Conservation (phyloP, 495 filamentous ascomycete species). For the Saxophila tyrrhenica region DNA sequence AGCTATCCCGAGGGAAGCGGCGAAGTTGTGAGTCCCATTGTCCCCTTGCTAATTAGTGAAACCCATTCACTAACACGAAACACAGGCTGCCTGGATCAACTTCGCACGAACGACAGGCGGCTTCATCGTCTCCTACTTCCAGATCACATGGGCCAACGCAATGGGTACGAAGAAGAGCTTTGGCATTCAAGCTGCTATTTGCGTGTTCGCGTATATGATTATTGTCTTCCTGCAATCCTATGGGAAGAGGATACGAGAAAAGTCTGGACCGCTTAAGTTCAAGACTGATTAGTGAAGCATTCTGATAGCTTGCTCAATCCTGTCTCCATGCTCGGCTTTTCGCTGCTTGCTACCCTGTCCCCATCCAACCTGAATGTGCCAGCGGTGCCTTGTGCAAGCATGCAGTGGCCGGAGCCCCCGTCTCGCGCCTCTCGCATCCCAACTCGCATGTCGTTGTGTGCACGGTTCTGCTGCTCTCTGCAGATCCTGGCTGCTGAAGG, state of each 20-base stretch:
- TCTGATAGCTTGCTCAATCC: no score
- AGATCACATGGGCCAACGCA: constrained; percentile 21
- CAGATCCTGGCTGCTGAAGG: no score
- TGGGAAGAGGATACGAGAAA: constrained; percentile 34
- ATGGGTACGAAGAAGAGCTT: constrained; percentile 34
- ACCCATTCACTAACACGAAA: background rate
- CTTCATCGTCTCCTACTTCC: constrained; percentile 34
- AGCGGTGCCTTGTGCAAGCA: no score
- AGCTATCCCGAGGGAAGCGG: constrained; percentile 29
- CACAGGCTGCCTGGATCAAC: constrained; percentile 23
- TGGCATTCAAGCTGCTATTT: constrained; percentile 40
- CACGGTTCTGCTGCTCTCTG: no score
- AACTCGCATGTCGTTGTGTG: no score
- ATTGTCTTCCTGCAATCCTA: constrained; percentile 34
- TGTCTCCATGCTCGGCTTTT: no score
- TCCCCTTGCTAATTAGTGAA: background rate
- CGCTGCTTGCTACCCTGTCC: no score
- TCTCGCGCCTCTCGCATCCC: no score
- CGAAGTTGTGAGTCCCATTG: constrained; percentile 30
- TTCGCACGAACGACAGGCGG: constrained; percentile 19
- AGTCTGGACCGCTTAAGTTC: constrained; percentile 11
- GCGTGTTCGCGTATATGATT: constrained; percentile 32
- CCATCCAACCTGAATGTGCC: no score
- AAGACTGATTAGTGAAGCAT: constrained; percentile 15
- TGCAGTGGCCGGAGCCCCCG: no score